Conservation (phyloP, 352 stramenopile genomes). For the Phytophthora pistaciae region DNA sequence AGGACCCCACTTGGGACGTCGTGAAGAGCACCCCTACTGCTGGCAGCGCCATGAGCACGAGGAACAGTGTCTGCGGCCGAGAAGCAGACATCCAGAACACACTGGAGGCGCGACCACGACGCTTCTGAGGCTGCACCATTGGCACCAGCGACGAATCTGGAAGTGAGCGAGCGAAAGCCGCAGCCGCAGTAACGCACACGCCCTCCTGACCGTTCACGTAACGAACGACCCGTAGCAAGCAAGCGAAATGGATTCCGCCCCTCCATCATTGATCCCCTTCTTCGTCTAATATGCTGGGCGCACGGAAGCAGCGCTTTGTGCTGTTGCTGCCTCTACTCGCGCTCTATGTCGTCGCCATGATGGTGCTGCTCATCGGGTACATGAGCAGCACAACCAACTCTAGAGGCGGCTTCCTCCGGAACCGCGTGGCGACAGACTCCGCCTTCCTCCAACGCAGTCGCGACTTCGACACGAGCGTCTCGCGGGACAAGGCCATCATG, state of each 20-base stretch:
- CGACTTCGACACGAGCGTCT: slow-evolving; percentile 12
- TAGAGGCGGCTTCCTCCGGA: background rate
- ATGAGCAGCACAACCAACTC: background rate
- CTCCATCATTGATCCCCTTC: background rate
- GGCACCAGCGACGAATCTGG: background rate
- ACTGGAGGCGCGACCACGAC: background rate
- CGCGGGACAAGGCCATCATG: slow-evolving; percentile 10
- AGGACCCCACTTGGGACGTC: background rate
- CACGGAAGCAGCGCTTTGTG: background rate
- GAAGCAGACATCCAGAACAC: background rate
- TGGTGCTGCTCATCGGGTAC: background rate
- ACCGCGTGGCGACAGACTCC: background rate
- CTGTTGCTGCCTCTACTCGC: background rate
- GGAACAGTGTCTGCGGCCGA: background rate
- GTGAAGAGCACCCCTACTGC: background rate
- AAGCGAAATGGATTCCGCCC: background rate
- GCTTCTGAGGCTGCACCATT: background rate
- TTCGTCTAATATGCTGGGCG: background rate
- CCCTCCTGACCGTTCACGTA: background rate
- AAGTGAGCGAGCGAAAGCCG: background rate
- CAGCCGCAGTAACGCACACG: background rate
- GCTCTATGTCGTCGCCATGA: background rate
- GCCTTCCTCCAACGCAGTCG: slow-evolving; percentile 15
- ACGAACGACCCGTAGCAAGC: background rate
- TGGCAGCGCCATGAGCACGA: background rate